Percentiles rank a stretch among this genome's conserved stretches.
Conservation (phyloP, 495 filamentous ascomycete species). For the Physcia stellaris region DNA sequence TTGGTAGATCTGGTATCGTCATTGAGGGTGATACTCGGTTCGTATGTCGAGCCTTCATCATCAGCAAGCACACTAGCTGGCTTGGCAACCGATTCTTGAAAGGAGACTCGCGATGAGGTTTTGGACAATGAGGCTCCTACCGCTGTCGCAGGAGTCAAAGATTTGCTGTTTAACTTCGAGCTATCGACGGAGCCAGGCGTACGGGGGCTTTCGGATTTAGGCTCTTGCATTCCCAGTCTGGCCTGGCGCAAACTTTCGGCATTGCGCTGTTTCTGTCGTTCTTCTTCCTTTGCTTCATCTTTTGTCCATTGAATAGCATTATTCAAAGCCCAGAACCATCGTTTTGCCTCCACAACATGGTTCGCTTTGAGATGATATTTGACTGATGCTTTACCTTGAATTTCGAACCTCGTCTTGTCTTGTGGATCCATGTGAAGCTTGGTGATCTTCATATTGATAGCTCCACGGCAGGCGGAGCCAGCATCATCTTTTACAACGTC, state of each 20-base stretch:
- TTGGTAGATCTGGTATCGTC: slow-evolving; percentile 32
- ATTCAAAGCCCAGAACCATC: slow-evolving; percentile 97
- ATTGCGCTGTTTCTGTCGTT: slow-evolving; percentile 55
- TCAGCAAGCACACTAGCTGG: slow-evolving; percentile 34
- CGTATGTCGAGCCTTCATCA: slow-evolving; percentile 40
- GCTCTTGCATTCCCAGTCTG: slow-evolving; percentile 32
- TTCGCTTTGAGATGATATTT: slow-evolving; percentile 97
- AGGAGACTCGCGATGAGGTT: slow-evolving; percentile 36
- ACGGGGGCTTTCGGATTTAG: slow-evolving; percentile 15
- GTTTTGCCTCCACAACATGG: slow-evolving; percentile 82
- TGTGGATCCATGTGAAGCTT: slow-evolving; percentile 88
- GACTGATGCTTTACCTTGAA: slow-evolving; percentile 94
- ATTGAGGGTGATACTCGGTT: slow-evolving; percentile 36
- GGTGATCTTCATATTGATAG: slow-evolving; percentile 97
- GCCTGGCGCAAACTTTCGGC: slow-evolving; percentile 67
- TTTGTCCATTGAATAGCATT: slow-evolving; percentile 98
- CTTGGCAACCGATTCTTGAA: slow-evolving; percentile 25
- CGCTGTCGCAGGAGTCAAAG: slow-evolving; percentile 23
- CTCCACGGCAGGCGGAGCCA: slow-evolving; percentile 84
- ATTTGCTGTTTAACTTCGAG: slow-evolving; percentile 27
- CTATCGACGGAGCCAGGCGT: slow-evolving; percentile 19
- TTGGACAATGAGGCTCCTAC: slow-evolving; percentile 29
- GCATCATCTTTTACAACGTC: slow-evolving; percentile 77
- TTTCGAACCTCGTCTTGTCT: slow-evolving; percentile 94
- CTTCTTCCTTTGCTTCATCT: slow-evolving; percentile 86